These are phyloP conservation scores for Oryza meyeriana DNA, from an alignment of 176 grass and related monocot species.

Conservation along the genomic window DNA sequence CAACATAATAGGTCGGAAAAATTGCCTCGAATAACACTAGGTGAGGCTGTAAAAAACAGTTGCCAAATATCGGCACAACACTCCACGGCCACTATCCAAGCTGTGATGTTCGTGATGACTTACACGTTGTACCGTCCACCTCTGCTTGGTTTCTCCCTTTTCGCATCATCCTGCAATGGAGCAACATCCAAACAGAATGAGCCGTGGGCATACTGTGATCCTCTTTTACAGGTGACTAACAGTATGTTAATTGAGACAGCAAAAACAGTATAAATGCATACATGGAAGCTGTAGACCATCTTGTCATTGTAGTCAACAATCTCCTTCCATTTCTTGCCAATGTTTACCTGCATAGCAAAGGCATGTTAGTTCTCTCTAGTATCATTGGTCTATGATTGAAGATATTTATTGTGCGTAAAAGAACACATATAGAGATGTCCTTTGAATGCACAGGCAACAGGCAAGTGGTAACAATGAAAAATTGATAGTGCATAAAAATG, in stretches of 20 bases:
- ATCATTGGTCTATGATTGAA: not conserved
- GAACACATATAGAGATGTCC: not conserved
- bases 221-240: not conserved
- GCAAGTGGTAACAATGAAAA: not conserved
- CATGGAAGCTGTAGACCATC: slow-evolving; percentile 92
- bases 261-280: slow-evolving; percentile 40
- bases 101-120: not conserved
- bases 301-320: slow-evolving; percentile 87
- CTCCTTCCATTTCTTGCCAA: slow-evolving; percentile 99
- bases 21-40: slow-evolving; percentile 15
- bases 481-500: not conserved
- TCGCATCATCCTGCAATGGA: slow-evolving; percentile 68
- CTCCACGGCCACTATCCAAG: not conserved
- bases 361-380: not conserved
- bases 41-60: slow-evolving; percentile 10
- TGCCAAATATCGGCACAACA: not conserved
- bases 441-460: not conserved
- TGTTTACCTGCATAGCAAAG: slow-evolving; percentile 62
- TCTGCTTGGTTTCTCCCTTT: slow-evolving; percentile 85
- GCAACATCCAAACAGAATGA: slow-evolving; percentile 21
- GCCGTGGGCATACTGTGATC: not conserved
- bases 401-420: not conserved
- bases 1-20: slow-evolving; percentile 32
- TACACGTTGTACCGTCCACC: slow-evolving; percentile 84
- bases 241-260: not conserved